Percentiles rank a stretch among this genome's conserved stretches.
These are phyloP conservation scores for Lactarius sanguifluus DNA, from an alignment of 768 basidiomycete genomes.

Conservation along the genomic window DNA sequence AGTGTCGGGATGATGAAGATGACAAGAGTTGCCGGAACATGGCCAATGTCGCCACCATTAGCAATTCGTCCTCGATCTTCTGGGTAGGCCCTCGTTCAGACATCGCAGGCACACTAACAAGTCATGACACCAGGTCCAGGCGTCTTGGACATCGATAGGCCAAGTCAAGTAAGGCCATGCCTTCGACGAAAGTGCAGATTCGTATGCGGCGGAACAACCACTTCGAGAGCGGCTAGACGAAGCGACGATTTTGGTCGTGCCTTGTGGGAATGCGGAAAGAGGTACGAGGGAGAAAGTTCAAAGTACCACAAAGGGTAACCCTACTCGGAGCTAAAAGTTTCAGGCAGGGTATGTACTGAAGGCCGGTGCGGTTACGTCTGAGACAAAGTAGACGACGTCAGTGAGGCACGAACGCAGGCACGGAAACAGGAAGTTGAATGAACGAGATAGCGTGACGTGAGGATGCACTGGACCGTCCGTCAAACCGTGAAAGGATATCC, in stretches of 20 bases:
- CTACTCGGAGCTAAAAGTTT: background rate
- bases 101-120: background rate
- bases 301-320: background rate
- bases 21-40: background rate
- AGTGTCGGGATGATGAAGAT: background rate
- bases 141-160: background rate
- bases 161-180: background rate
- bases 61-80: background rate
- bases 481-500: background rate
- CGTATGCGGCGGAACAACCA: background rate
- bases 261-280: background rate
- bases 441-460: background rate
- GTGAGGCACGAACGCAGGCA: background rate
- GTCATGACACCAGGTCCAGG: background rate
- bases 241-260: background rate
- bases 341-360: background rate
- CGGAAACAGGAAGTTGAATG: background rate
- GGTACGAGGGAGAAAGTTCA: background rate
- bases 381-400: background rate
- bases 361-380: background rate
- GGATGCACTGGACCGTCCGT: background rate
- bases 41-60: background rate
- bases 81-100: background rate
- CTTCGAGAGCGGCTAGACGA: background rate
- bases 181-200: background rate